Evolutionary conservation across 805 yeast species (phyloP), one percentile per base, ranked within the genome.

Genomic region (Henningerozyma blattae): DNA sequence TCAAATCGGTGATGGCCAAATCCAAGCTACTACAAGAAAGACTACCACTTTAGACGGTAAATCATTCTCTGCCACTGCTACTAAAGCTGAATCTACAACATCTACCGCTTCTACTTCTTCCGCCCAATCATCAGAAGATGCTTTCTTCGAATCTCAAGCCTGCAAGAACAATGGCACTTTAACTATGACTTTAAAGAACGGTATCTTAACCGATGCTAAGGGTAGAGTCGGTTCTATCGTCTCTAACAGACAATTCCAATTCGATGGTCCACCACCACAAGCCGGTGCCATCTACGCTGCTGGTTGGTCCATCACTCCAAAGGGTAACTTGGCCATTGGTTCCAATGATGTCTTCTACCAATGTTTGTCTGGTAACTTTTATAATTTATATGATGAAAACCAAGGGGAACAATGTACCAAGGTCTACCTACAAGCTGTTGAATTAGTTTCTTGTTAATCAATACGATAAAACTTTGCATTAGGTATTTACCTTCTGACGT

Each of bases 261-360:
- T 79, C 53, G 87, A 79, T 59, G 87, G 87, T 55, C 85, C 86
- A 42, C 81, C 83, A 63, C 86, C 87, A 52, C 89, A 79, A 67
- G 83, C 80, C 24, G 83, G 82, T 59, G 68, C 82, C 39, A 68
- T 75, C 54, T 73, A 70, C 55, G 81, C 83, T 47, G 75, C 71
- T 40, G 82, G 83, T 44, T 75, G 83, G 83, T 56, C 67, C 28
- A 49, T 64, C 42, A 58, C 65, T 37, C 70, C 68, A 42, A 75
- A 68, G 17, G 72, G 72, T 59, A 52, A 59, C 65, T 68, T 78
- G 51, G 83, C 83, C 22, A 59, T 78, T 40, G 86, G 85, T 61
- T 59, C 62, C 46, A 53, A 59, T 31, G 72, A 72, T 38, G 65
- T 67, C 36, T 80, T 79, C 68, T 79, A 72, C 70, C 80, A 75